phyloP scores from a whole-genome alignment of 192 early-diverging fungal genomes.

The Podila epicladia region DNA sequence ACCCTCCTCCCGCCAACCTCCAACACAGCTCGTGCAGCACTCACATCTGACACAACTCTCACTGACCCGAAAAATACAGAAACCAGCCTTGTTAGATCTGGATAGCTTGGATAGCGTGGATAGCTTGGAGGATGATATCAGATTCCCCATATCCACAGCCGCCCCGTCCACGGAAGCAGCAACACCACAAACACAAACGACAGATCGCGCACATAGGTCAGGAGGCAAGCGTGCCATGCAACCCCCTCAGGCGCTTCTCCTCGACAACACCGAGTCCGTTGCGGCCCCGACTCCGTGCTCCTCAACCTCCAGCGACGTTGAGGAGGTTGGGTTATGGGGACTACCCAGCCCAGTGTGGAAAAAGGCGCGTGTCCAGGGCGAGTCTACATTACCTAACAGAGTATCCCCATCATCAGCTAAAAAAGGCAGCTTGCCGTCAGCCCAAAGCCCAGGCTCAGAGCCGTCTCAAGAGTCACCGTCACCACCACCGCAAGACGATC shows the following conservation, averaged over 20 bases:
- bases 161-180: neutral
- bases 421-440: too few species aligned
- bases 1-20: too few species aligned
- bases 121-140: too few species aligned
- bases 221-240: neutral
- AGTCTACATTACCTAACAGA: neutral
- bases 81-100: too few species aligned
- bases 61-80: too few species aligned
- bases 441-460: too few species aligned
- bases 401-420: too few species aligned
- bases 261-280: constrained; percentile 1
- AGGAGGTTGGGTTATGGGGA: constrained; percentile 3
- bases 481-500: neutral
- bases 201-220: neutral
- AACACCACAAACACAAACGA: constrained; percentile 7
- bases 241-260: neutral
- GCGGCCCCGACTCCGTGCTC: constrained; percentile 1
- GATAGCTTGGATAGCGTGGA: too few species aligned
- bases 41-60: too few species aligned
- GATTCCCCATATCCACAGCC: neutral
- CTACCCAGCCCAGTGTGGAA: constrained; percentile 25
- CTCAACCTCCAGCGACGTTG: constrained; percentile 12
- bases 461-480: too few species aligned
- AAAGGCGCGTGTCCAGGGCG: constrained; percentile 12
- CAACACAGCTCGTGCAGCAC: too few species aligned